Evolutionary conservation across 2,329 filamentous ascomycete species (phyloP).

Genomic region (Fusarium mexicanum): DNA sequence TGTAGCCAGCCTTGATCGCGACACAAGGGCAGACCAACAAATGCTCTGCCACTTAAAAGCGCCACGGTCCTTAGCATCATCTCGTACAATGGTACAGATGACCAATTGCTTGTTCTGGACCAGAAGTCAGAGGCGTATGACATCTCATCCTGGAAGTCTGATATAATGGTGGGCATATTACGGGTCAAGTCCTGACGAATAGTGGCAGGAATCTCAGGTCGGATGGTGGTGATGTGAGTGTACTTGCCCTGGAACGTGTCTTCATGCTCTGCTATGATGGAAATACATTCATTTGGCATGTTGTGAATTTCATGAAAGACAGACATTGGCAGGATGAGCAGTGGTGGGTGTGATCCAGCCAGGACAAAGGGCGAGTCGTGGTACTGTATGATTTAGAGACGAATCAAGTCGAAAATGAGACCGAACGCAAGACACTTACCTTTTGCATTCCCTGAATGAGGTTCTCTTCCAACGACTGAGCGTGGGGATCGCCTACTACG

Average conservation of each 20-base stretch:
- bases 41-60: neutral
- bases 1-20: neutral
- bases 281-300: neutral
- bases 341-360: neutral
- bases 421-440: fast-evolving
- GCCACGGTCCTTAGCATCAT: neutral
- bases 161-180: neutral
- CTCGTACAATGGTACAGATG: fast-evolving
- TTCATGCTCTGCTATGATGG: neutral
- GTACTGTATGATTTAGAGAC: neutral
- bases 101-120: fast-evolving
- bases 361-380: neutral
- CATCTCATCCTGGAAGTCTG: neutral
- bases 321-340: neutral
- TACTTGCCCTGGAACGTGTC: neutral
- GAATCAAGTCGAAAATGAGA: fast-evolving
- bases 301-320: neutral
- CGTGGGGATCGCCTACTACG: neutral
- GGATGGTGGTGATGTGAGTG: neutral
- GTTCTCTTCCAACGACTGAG: neutral
- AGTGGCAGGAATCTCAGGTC: neutral
- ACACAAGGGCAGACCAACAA: neutral
- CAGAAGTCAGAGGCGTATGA: neutral
- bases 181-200: neutral
- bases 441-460: neutral